Evolutionary conservation across 257 asterid genomes (phyloP).

Genomic region (Solanum ossicruentum): DNA sequence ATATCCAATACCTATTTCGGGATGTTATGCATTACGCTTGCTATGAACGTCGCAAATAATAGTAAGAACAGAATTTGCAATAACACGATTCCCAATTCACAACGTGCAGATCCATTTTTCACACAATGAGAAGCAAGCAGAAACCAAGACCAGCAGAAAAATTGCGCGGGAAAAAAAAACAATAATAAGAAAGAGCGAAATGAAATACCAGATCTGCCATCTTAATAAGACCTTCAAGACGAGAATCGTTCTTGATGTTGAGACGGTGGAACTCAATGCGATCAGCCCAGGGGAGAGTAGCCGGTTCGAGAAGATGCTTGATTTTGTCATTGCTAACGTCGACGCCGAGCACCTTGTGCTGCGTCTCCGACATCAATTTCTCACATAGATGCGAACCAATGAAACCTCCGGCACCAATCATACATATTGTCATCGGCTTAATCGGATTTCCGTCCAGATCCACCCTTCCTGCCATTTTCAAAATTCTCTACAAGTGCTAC

Average conservation of each 20-base stretch:
- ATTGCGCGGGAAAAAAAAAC: background rate
- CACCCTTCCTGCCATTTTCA: constrained; percentile 60
- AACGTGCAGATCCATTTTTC: background rate
- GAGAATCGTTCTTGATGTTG: constrained; percentile 85
- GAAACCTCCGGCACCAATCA: constrained; percentile 98
- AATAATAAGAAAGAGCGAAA: background rate
- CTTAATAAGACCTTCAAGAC: constrained; percentile 93
- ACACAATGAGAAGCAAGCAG: background rate
- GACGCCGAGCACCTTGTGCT: constrained; percentile 72
- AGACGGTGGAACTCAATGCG: constrained; percentile 90
- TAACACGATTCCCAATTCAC: background rate
- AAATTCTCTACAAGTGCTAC: background rate
- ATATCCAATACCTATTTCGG: background rate
- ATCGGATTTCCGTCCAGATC: constrained; percentile 89
- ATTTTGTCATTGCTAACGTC: constrained; percentile 85
- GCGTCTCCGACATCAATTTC: constrained; percentile 70
- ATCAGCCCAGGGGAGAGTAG: constrained; percentile 35
- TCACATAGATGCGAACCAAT: constrained; percentile 94
- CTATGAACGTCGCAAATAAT: background rate
- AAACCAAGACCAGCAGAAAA: background rate
- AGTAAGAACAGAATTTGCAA: background rate
- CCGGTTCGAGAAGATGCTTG: constrained; percentile 73
- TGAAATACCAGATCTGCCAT: constrained; percentile 85
- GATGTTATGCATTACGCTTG: background rate
- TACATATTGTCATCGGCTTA: constrained; percentile 68